Evolutionary conservation across 176 grass and related monocot species (phyloP), one percentile per base, ranked within the genome.

Genomic region (Elymus sibiricus): DNA sequence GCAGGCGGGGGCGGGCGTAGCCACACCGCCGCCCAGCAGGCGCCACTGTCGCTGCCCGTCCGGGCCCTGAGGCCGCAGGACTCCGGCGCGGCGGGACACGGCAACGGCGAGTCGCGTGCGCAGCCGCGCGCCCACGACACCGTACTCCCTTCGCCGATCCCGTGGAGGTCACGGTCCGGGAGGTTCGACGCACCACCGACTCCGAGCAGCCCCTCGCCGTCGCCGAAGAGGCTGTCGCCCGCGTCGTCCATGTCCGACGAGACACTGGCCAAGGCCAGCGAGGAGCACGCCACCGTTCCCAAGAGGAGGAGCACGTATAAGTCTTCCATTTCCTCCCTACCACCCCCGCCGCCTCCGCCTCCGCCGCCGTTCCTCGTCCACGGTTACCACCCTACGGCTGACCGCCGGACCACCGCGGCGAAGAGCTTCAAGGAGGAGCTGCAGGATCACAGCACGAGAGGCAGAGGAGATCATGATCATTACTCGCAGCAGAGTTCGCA

Each of bases 361-460:
- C 94, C 97, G 1, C 93, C 92, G 4, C 91, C 84, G 39, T 95
- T 95, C 88, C 70, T 89, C 1, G 87, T 84, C 42, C 93, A 95
- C 61, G 70, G 79, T 0, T 91, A 93, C 70, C 71, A 88, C 56
- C 87, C 65, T n/a, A 13, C 51, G 34, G 22, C 89, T 13, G 85
- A 96, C 37, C 84, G 85, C 85, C 93, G 91, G 70, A 25, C 42
- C 14, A 49, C 26, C 14, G 58, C 69, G 14, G 82, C 53, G 11
- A 96, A 77, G 61, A 96, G 90, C 79, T 99, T 96, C 78, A 99
- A 92, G 74, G 94, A 96, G 67, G 97, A 99, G 63, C 80, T 96
- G 53, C 80, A 95, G 87, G 76, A 90, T 76, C 73, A 93, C 75
- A 95, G 93, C 66, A 88, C 51, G 13, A 90, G 79, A 79, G 86